These are phyloP conservation scores for Tylopilus sp. DNA, from an alignment of 1,284 basidiomycete genomes.

Conservation along the genomic window DNA sequence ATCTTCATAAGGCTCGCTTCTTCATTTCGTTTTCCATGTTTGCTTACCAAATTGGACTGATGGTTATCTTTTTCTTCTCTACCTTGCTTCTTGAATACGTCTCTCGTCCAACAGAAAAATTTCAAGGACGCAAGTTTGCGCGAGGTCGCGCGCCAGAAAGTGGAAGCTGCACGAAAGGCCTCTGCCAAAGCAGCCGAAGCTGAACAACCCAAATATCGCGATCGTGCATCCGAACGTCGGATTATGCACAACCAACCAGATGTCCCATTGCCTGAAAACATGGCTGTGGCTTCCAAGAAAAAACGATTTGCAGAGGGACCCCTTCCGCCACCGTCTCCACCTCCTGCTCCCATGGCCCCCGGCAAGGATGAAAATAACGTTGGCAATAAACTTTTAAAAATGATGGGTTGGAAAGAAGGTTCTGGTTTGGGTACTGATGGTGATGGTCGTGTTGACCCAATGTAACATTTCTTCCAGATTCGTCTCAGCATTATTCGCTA, in stretches of 20 bases:
- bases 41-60: conserved; percentile 31
- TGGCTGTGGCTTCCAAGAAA: conserved; percentile 36
- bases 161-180: conserved; percentile 43
- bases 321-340: conserved; percentile 55
- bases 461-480: conserved; percentile 40
- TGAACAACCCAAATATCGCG: conserved; percentile 78
- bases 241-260: conserved; percentile 88
- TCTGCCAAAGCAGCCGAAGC: conserved; percentile 24
- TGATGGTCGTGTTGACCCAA: conserved; percentile 81
- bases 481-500: conserved; percentile 6
- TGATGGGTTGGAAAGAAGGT: conserved; percentile 94
- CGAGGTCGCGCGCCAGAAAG: conserved; percentile 71
- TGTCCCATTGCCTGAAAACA: conserved; percentile 58
- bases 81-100: not conserved
- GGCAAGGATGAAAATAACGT: conserved; percentile 77
- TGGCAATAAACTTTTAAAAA: conserved; percentile 86
- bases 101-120: conserved; percentile 63
- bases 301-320: conserved; percentile 60
- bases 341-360: conserved; percentile 56
- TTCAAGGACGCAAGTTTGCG: conserved; percentile 64
- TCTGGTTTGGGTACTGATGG: conserved; percentile 77
- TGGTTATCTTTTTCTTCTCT: not conserved
- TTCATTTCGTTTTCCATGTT: conserved; percentile 33
- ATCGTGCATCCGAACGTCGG: conserved; percentile 85
- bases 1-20: conserved; percentile 80